A percentile compares a stretch with the other conserved stretches of the same genome.
Evolutionary conservation across 2,329 filamentous ascomycete genomes (phyloP).

Genomic region (Tolypocladium ophioglossoides): DNA sequence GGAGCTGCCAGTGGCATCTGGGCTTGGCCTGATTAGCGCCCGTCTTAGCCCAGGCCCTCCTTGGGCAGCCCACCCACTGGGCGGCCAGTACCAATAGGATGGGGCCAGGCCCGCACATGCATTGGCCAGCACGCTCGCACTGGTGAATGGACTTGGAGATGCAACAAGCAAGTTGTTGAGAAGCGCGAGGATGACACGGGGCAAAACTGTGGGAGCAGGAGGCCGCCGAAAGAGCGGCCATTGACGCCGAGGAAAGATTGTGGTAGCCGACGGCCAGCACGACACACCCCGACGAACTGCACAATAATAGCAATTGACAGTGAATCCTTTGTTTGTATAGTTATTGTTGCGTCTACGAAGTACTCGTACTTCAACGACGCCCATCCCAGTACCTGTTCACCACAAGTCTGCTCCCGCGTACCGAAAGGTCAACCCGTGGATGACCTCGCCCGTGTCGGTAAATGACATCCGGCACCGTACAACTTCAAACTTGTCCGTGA

Average conservation of each 20-base stretch:
- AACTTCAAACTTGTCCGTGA: no score
- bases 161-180: neutral
- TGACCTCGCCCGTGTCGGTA: no score
- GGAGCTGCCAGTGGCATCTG: neutral
- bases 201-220: neutral
- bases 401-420: no score
- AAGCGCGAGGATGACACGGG: neutral
- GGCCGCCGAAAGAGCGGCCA: neutral
- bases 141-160: neutral
- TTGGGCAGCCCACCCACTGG: neutral
- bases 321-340: no score
- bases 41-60: neutral
- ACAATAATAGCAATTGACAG: no score
- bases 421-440: no score
- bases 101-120: slow-evolving; percentile 4
- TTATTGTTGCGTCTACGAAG: no score
- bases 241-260: neutral
- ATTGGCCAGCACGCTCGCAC: neutral
- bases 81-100: slow-evolving; percentile 9
- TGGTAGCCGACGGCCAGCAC: neutral
- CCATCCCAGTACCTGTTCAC: no score
- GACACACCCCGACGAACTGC: no score
- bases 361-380: no score
- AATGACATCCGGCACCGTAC: no score
- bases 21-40: neutral